Conservation (phyloP, 202 grass and related monocot genomes). For the Saccharum hybrid region DNA sequence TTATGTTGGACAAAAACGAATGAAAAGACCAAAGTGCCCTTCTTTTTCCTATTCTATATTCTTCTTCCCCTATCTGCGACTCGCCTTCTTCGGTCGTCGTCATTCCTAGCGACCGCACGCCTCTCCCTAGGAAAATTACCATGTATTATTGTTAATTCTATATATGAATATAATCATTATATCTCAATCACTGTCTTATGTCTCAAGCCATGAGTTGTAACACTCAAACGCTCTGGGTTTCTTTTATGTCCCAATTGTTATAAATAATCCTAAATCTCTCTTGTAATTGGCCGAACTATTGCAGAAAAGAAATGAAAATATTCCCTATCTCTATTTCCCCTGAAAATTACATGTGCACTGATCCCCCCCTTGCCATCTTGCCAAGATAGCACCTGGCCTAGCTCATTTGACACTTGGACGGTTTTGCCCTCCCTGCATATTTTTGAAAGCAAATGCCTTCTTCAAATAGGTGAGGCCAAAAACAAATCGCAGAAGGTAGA, state of each 20-base stretch:
- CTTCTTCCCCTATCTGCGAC: too few relatives aligned
- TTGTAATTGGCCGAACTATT: neutral
- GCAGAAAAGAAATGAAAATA: neutral
- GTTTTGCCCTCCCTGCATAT: neutral
- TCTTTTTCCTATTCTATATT: too few relatives aligned
- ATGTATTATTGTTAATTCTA: neutral
- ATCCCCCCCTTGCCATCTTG: neutral
- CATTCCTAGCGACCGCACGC: too few relatives aligned
- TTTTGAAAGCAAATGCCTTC: neutral
- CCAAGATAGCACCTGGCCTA: neutral
- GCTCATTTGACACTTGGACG: neutral
- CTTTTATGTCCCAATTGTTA: neutral
- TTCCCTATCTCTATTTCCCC: neutral
- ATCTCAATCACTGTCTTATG: conserved; percentile 22
- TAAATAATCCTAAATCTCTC: neutral
- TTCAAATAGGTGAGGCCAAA: too few relatives aligned
- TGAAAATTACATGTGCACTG: neutral
- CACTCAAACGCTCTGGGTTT: neutral
- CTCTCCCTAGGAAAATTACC: neutral
- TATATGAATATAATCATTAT: neutral
- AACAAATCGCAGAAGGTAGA: too few relatives aligned
- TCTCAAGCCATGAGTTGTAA: conserved; percentile 8
- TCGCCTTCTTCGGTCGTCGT: too few relatives aligned
- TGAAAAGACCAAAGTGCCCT: too few relatives aligned
- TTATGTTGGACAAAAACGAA: too few relatives aligned